These are phyloP conservation scores for Neonectria ditissima DNA, from an alignment of 2,329 filamentous ascomycete species.

Conservation along the genomic window DNA sequence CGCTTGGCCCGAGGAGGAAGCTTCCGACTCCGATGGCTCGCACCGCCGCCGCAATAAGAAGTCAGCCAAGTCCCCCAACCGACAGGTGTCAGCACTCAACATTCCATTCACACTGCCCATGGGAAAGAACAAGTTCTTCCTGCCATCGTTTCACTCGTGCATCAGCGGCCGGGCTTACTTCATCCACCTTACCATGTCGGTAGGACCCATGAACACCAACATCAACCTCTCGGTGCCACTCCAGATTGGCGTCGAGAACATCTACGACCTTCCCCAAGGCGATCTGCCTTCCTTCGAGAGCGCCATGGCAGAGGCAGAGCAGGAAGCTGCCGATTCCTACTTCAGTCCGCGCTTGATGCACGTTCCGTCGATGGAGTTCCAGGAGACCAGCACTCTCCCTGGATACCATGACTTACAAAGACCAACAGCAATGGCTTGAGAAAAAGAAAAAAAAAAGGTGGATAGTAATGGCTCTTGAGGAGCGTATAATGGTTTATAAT, in stretches of 20 bases:
- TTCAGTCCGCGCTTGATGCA: conserved; percentile 56
- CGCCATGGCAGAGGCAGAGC: conserved; percentile 55
- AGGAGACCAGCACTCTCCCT: conserved; percentile 52
- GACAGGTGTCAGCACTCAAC: conserved; percentile 57
- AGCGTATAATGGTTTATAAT: conserved; percentile 37
- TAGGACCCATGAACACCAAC: conserved; percentile 56
- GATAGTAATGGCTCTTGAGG: conserved; percentile 14
- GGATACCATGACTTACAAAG: conserved; percentile 52
- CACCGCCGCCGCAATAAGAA: conserved; percentile 39
- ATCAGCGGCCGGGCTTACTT: conserved; percentile 67
- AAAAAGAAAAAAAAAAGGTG: background rate
- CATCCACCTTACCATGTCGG: conserved; percentile 59
- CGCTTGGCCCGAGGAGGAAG: conserved; percentile 51
- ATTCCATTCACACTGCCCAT: conserved; percentile 63
- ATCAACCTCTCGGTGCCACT: conserved; percentile 62
- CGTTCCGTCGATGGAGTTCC: conserved; percentile 49
- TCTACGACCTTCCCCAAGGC: conserved; percentile 46
- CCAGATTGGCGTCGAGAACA: conserved; percentile 61
- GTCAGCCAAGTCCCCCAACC: conserved; percentile 48
- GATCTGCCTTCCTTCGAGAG: conserved; percentile 63
- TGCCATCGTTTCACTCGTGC: conserved; percentile 70
- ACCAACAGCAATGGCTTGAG: conserved; percentile 42
- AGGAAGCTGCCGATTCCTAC: conserved; percentile 58
- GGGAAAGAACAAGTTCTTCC: conserved; percentile 61
- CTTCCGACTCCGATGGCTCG: conserved; percentile 51